These are phyloP conservation scores for Trichosporon sp. DNA, from an alignment of 1,284 basidiomycete genomes.

Conservation along the genomic window DNA sequence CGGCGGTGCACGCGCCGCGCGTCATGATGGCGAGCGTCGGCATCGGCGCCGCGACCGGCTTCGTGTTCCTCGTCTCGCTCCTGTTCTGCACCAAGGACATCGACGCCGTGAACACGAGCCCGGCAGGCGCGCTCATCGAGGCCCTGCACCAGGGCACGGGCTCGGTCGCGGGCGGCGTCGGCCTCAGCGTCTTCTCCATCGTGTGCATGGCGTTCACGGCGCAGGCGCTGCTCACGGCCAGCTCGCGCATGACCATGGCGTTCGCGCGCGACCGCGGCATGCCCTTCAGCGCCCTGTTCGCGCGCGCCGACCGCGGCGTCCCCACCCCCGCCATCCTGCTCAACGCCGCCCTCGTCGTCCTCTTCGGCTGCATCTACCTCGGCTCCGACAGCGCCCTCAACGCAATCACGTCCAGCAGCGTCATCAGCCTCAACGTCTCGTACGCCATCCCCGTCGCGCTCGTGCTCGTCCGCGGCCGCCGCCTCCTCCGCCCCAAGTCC, in stretches of 20 bases:
- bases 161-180: constrained; percentile 61
- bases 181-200: constrained; percentile 51
- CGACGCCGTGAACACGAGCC: constrained; percentile 54
- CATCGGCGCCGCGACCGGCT: constrained; percentile 58
- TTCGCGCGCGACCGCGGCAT: constrained; percentile 67
- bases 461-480: constrained; percentile 48
- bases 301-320: constrained; percentile 51
- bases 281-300: constrained; percentile 57
- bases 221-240: constrained; percentile 58
- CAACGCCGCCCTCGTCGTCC: constrained; percentile 53
- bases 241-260: constrained; percentile 64
- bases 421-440: constrained; percentile 51
- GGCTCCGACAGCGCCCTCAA: constrained; percentile 56
- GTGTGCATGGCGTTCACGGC: constrained; percentile 46
- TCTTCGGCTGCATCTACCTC: constrained; percentile 54
- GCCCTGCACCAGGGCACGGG: constrained; percentile 63
- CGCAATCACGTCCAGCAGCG: constrained; percentile 50
- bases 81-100: constrained; percentile 64
- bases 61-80: constrained; percentile 65
- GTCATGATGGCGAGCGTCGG: constrained; percentile 59
- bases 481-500: constrained; percentile 41
- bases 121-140: constrained; percentile 62
- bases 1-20: constrained; percentile 44
- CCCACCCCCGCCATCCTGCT: constrained; percentile 60
- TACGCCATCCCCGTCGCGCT: constrained; percentile 50